Base-by-base conservation (phyloP, 176 grass and related monocot genomes). In the Oropetium thomaeum region DNA sequence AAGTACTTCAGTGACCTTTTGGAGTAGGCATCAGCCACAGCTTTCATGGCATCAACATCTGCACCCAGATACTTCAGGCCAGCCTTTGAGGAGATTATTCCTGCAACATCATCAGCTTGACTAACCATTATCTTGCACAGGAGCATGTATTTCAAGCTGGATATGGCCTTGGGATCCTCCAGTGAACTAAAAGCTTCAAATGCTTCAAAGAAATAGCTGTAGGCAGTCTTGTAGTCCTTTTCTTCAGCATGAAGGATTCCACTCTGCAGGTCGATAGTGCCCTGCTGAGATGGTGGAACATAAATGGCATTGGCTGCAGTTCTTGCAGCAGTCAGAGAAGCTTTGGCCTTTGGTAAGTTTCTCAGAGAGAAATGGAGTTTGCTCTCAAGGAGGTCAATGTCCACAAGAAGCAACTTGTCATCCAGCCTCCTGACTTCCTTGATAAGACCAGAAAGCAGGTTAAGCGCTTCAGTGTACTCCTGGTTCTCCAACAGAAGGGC, bases 181-280 rank as follows among this genome's bases (percentile, higher is more conserved):
- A 93, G 79, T n/a, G 86, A 76, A 83, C 73, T 89, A 69, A 93
- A 93, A 20, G 90, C 90, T 81, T 93, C 90, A 78, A 90, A 92
- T 32, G 93, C 93, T 79, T 96, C 93, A 34, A 96, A 92, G 71
- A 92, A 96, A 77, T 96, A 96, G 77, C 93, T 92, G 73, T 96
- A 96, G 13, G 67, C 89, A 39, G 89, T 96, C 70, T 96, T 96
- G 73, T 96, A 92, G 58, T 92, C 93, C 75, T 96, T 96, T 62
- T 96, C 93, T 62, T 96, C 93, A 1, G 87, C 93, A 83, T 92
- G 89, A 59, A 96, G 90, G 60, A 96, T 92, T 8, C 89, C 89
- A 38, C 86, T 92, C 70, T 92, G 89, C 67, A 89, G 72, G 81
- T 96, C 92, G 60, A 96, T 96, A 2, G 86, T 96, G 30, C 86